Evolutionary conservation across 768 basidiomycete species (phyloP), one percentile per base, ranked within the genome.

Genomic region (Nidularia pulvinata): DNA sequence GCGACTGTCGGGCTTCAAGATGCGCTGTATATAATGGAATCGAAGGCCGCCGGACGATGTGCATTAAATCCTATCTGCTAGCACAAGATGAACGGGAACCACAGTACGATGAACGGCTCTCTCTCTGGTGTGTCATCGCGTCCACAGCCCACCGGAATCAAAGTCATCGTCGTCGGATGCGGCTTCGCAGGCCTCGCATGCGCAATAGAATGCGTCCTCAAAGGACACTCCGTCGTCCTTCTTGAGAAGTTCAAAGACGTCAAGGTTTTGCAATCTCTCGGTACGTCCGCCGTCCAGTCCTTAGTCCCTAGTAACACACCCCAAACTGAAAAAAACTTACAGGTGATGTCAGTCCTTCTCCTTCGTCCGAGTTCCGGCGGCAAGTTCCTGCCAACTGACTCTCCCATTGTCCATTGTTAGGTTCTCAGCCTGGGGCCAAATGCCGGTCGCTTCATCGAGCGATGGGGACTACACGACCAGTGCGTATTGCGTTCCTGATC

Each of bases 161-260:
- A 42, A 32, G 42, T 51, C 3, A 22, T 51, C 37, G 44, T 51
- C 6, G 50, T 51, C 32, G 37, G 50, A 22, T 42, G 37, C 35
- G 50, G 50, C 34, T 51, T 22, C 22, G 50, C 50, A 42, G 50
- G 50, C 7, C 42, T 51, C 19, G 50, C 39, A 7, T 51, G 50
- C 25, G 50, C 50, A 4, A 51, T 51, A 1, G 50, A 51, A 33
- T 42, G 50, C 32, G 14, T 43, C 25, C 36, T 36, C 22, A 51
- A 51, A 32, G 50, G 50, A 5, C 50, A 51, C 42, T 33, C 42
- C n/a, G 50, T 51, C 6, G 37, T 51, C 19, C 10, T 51, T 16
- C 37, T 51, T 5, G 50, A 51, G 25, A 42, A 42, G 4, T 11
- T 42, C 16, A 11, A 42, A 42, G 39, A 11, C 16, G 39, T 42